These are phyloP conservation scores for Vaccinium darrowii DNA, from an alignment of 148 eudicot genomes.

Conservation along the genomic window DNA sequence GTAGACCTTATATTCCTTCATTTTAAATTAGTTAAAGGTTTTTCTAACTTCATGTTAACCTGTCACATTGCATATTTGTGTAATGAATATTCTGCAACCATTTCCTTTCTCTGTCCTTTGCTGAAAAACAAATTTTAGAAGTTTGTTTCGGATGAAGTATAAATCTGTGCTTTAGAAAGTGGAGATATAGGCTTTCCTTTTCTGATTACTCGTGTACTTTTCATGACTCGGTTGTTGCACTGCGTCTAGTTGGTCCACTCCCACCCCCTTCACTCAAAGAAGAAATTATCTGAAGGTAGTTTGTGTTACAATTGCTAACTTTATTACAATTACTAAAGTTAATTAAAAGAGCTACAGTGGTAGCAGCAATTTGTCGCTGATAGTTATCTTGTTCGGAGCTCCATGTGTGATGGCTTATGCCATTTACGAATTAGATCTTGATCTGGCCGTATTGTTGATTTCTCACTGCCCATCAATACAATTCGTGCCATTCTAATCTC, in stretches of 20 bases:
- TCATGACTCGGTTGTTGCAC: neutral
- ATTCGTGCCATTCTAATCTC: neutral
- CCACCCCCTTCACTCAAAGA: neutral
- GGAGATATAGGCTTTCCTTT: neutral
- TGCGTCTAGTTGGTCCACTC: neutral
- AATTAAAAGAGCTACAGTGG: neutral
- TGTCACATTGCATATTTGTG: neutral
- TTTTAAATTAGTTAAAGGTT: neutral
- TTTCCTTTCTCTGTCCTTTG: neutral
- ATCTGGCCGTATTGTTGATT: neutral
- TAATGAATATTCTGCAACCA: neutral
- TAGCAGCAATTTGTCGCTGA: neutral
- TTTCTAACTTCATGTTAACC: neutral
- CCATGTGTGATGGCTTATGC: neutral
- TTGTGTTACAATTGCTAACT: too few species aligned
- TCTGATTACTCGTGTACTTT: neutral
- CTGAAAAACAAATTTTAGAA: neutral
- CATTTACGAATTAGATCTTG: neutral
- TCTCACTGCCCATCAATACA: neutral
- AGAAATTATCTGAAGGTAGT: neutral
- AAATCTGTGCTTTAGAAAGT: neutral
- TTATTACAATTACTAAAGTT: neutral
- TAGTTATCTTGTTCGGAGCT: neutral
- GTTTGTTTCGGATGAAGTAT: neutral
- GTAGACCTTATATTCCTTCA: neutral